phyloP scores from a whole-genome alignment of 768 basidiomycete genomes.

The Hericium erinaceus region DNA sequence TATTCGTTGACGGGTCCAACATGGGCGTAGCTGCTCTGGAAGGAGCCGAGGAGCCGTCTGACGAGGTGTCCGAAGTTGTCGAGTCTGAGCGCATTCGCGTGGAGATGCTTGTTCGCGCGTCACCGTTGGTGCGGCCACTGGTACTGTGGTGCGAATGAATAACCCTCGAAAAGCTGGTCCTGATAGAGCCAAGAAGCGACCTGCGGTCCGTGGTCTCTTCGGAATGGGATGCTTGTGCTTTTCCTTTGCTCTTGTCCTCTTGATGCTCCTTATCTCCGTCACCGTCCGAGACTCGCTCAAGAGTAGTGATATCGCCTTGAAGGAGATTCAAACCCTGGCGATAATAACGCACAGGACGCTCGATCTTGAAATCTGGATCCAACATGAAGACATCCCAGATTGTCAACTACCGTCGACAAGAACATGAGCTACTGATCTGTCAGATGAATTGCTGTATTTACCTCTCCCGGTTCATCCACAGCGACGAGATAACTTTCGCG shows the following conservation, averaged over 20 bases:
- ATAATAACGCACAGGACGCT: conserved; percentile 84
- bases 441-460: conserved; percentile 18
- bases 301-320: conserved; percentile 26
- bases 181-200: conserved; percentile 42
- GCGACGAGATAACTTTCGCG: conserved; percentile 88
- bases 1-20: conserved; percentile 75
- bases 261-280: background rate
- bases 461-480: conserved; percentile 80
- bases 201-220: conserved; percentile 13
- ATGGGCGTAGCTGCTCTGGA: conserved; percentile 42
- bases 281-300: conserved; percentile 18
- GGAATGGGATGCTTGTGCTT: background rate
- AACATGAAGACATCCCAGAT: conserved; percentile 92
- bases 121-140: background rate
- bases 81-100: conserved; percentile 7
- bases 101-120: conserved; percentile 1
- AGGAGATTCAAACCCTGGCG: conserved; percentile 74
- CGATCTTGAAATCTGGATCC: conserved; percentile 81
- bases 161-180: conserved; percentile 33
- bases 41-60: conserved; percentile 14
- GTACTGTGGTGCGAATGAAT: conserved; percentile 24
- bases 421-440: background rate
- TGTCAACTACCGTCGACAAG: conserved; percentile 37
- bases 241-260: background rate
- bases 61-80: background rate